phyloP scores from a whole-genome alignment of 495 filamentous ascomycete genomes.

The Penicillium longicatenatum region DNA sequence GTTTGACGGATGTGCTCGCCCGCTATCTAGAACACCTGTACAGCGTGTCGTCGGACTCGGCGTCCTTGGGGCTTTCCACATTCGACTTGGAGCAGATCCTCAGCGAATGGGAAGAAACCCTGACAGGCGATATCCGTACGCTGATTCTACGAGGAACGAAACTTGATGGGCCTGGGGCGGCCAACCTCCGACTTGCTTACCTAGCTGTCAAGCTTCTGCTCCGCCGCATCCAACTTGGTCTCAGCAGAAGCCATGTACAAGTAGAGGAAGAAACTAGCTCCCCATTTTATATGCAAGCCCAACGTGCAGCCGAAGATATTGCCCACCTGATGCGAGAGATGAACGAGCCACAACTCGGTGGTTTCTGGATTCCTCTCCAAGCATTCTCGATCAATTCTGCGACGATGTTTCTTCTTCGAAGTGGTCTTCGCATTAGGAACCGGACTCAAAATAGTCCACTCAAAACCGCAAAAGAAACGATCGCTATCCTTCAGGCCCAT shows the following conservation, averaged over 20 bases:
- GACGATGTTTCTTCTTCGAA: constrained; percentile 34
- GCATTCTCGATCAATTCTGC: constrained; percentile 35
- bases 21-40: constrained; percentile 41
- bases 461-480: constrained; percentile 18
- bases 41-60: constrained; percentile 16
- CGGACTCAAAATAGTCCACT: constrained; percentile 13
- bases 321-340: constrained; percentile 36
- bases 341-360: constrained; percentile 23
- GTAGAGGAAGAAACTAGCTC: constrained; percentile 7
- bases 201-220: constrained; percentile 38
- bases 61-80: constrained; percentile 3
- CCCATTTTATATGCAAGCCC: constrained; percentile 26
- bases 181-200: constrained; percentile 42
- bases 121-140: constrained; percentile 25
- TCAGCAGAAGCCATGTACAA: constrained; percentile 1
- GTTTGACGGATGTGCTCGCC: constrained; percentile 41
- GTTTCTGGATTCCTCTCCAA: constrained; percentile 37
- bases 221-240: constrained; percentile 32
- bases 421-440: constrained; percentile 16
- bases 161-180: constrained; percentile 28
- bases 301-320: constrained; percentile 32
- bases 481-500: constrained; percentile 10
- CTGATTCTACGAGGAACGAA: constrained; percentile 25
- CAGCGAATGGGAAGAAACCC: constrained; percentile 28
- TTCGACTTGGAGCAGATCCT: constrained; percentile 25